Evolutionary conservation across 768 basidiomycete species (phyloP), one percentile per base, ranked within the genome.

Genomic region (Lactarius indigo): DNA sequence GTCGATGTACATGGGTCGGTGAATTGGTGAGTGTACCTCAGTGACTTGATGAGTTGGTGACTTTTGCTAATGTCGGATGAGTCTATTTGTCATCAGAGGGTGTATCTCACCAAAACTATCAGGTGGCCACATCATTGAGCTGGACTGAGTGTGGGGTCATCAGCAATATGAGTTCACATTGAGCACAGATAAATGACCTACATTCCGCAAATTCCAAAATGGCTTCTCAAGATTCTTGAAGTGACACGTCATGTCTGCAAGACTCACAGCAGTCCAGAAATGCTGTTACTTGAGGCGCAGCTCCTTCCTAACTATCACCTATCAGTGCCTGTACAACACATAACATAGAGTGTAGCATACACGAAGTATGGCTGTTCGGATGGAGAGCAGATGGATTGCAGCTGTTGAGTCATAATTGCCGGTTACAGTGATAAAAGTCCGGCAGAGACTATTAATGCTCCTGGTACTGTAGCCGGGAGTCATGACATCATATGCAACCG

Each of bases 211-310:
- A 87, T 70, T 91, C 87, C 12, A 80, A 78, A 70, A 96, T 88
- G 88, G 87, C 75, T 92, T 90, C 59, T 85, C 88, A n/a, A 91
- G 80, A 78, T 96, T 91, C 83, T 90, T 95, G 85, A 95, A 98
- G 59, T 96, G 87, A 63, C 96, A 85, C 57, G 96, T 73, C 74
- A 98, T 97, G 74, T 98, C 96, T 57, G 86, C 84, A 57, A 95
- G 82, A 75, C 88, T 90, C 33, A 94, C 91, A 57, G 91, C 87
- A 52, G 92, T 94, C 94, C 94, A 91, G 80, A 97, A 92, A 79
- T 96, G 96, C 79, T 99, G 96, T 72, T 98, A 96, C 80, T 96
- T 96, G 70, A 98, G 83, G 63, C 96, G 87, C 28, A 93, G 78
- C 74, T 93, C 92, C 73, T 93, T 93, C 64, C 92, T 92, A 64